These are phyloP conservation scores for Tephrocybe sp. DNA, from an alignment of 768 basidiomycete genomes.

Conservation along the genomic window DNA sequence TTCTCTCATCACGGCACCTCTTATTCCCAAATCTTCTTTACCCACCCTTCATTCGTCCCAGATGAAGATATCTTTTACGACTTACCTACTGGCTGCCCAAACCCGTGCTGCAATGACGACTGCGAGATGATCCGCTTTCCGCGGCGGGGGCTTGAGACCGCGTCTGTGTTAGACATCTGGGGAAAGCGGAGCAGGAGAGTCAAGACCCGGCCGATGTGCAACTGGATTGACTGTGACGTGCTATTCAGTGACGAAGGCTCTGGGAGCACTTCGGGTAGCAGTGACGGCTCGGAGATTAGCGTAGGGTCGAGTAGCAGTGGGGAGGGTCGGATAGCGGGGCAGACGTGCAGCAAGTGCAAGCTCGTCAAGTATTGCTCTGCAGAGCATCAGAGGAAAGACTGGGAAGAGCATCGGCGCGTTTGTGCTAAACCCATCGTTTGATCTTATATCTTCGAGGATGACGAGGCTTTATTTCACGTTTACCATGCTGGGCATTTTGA, in stretches of 20 bases:
- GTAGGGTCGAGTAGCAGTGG: conserved; percentile 27
- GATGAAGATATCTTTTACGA: conserved; percentile 73
- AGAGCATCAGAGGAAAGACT: conserved; percentile 74
- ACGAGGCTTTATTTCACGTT: too few relatives aligned
- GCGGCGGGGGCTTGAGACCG: conserved; percentile 58
- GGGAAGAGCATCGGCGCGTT: conserved; percentile 76
- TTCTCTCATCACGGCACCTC: conserved; percentile 82
- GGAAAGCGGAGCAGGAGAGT: conserved; percentile 54
- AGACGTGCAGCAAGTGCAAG: conserved; percentile 76
- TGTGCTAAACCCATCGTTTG: conserved; percentile 38
- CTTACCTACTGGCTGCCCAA: conserved; percentile 78
- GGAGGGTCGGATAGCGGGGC: conserved; percentile 40
- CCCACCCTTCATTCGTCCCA: conserved; percentile 68
- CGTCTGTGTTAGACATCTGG: conserved; percentile 62
- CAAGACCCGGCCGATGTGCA: conserved; percentile 69
- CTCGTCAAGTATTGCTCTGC: conserved; percentile 77
- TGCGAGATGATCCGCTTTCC: conserved; percentile 85
- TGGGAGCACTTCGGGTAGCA: conserved; percentile 30
- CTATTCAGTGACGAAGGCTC: conserved; percentile 50
- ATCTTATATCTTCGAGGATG: too few relatives aligned
- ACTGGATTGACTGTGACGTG: conserved; percentile 76
- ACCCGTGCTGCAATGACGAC: conserved; percentile 77
- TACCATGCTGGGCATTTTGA: too few relatives aligned
- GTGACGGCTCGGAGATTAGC: conserved; percentile 44
- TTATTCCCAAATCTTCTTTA: conserved; percentile 82